phyloP scores from a whole-genome alignment of 192 early-diverging fungal genomes.

The Borealophlyctis nickersoniae region DNA sequence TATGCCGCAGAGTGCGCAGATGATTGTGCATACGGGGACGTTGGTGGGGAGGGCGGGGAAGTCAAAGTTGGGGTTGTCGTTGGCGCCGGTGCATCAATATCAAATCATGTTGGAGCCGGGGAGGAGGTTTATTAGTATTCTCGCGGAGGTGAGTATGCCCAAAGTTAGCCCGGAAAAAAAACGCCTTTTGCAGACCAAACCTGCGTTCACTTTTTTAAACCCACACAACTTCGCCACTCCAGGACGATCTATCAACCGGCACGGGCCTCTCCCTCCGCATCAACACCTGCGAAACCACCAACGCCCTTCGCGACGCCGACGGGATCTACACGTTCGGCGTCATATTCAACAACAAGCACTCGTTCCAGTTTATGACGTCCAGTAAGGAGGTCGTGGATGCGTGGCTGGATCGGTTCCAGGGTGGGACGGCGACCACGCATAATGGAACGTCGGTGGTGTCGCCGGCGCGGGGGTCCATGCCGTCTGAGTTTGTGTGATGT shows the following conservation, averaged over 20 bases:
- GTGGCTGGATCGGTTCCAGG: too few species aligned
- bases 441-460: too few species aligned
- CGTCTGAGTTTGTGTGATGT: too few species aligned
- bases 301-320: not conserved
- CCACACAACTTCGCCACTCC: not conserved
- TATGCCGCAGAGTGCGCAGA: not conserved
- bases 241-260: not conserved
- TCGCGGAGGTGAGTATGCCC: slow-evolving; percentile 1
- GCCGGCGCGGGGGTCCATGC: too few species aligned
- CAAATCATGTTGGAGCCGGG: not conserved
- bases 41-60: slow-evolving; percentile 1
- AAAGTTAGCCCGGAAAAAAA: not conserved
- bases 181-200: too few species aligned
- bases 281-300: not conserved
- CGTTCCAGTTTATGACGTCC: not conserved
- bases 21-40: not conserved
- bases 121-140: not conserved
- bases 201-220: not conserved
- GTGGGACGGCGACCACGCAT: too few species aligned
- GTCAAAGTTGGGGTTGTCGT: not conserved
- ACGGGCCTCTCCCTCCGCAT: not conserved
- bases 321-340: not conserved
- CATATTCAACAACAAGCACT: slow-evolving; percentile 4
- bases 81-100: not conserved
- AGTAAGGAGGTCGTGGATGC: not conserved